Conservation (phyloP, 2,329 filamentous ascomycete genomes). For the Apiospora aurea region DNA sequence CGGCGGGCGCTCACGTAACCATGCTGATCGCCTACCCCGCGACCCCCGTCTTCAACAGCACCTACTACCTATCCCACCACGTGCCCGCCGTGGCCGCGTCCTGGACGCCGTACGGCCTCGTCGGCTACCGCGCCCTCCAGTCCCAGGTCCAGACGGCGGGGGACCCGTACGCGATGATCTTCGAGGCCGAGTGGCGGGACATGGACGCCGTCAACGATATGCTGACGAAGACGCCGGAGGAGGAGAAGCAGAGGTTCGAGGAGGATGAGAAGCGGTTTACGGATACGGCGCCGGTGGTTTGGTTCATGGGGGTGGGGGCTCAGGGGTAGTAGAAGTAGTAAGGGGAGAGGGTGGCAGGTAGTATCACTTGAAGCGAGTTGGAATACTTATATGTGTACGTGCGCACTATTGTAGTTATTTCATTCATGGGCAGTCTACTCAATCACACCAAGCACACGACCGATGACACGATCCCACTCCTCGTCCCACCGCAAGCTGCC, state of each 20-base stretch:
- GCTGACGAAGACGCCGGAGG: slow-evolving; percentile 27
- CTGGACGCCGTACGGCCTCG: slow-evolving; percentile 31
- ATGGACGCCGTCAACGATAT: slow-evolving; percentile 29
- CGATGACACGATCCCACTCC: slow-evolving; percentile 88
- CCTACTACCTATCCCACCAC: slow-evolving; percentile 33
- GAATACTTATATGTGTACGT: neutral
- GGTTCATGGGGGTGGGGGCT: slow-evolving; percentile 31
- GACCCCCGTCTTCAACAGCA: slow-evolving; percentile 29
- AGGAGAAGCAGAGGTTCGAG: slow-evolving; percentile 26
- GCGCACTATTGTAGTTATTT: too few relatives aligned
- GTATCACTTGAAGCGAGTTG: too few relatives aligned
- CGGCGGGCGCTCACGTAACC: neutral
- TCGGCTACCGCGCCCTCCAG: slow-evolving; percentile 26
- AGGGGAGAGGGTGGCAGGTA: slow-evolving; percentile 42
- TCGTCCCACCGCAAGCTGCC: slow-evolving; percentile 85
- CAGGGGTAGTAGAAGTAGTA: slow-evolving; percentile 18
- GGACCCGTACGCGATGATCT: slow-evolving; percentile 28
- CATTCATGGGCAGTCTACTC: slow-evolving; percentile 3
- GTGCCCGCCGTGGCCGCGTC: slow-evolving; percentile 27
- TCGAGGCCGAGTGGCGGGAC: slow-evolving; percentile 32
- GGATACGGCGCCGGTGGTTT: slow-evolving; percentile 30
- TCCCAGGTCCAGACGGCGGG: slow-evolving; percentile 5
- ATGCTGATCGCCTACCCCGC: slow-evolving; percentile 33
- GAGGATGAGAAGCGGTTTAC: slow-evolving; percentile 34
- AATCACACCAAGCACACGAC: slow-evolving; percentile 67